Evolutionary conservation across 2,329 filamentous ascomycete genomes (phyloP), one percentile per base, ranked within the genome.

Genomic region (Penicillium sp.): DNA sequence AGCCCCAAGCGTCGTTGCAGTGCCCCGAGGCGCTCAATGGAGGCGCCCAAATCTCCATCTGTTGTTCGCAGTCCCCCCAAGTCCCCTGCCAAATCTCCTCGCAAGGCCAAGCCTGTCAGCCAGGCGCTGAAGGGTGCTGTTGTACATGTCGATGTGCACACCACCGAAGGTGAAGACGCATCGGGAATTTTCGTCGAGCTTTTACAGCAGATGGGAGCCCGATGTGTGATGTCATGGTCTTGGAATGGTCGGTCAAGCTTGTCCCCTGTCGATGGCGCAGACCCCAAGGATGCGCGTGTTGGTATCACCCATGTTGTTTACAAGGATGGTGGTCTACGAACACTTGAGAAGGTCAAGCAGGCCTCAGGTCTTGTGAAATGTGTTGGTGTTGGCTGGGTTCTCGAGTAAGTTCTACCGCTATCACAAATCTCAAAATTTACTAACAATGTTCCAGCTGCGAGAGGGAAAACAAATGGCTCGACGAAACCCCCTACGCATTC

Each of bases 241-340:
- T 92, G 89, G 87, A 88, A 87, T 66, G 84, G 85, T n/a, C 67
- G 71, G n/a, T 63, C 71, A 16, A 77, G 75, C 58, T 47, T 75
- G 18, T 72, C 69, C 5, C 72, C 71, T 6, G 64, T 65, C 16
- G 71, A 71, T 40, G 65, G 60, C 2, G 63, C 59, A n/a, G 68
- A 71, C 9, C 60, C 69, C 5, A 69, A 66, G 45, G 68, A 74
- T 13, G 65, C 67, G 45, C 88, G 86, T 69, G 78, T 91, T 55
- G 89, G 87, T 5, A 90, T 96, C 64, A 96, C 91, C 0, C 92
- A 96, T 67, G 89, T 96, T 7, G 85, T 96, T 6, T 96, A 87
- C 79, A 96, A 96, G 71, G 92, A 96, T 67, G 92, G 92, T 42
- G 87, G 87, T 37, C 87, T 88, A 67, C 81, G 87, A 23, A 96